A percentile compares a stretch with the other conserved stretches of the same genome.
Conservation (phyloP, 2,329 filamentous ascomycete genomes). For the Thielaviopsis ethacetica region DNA sequence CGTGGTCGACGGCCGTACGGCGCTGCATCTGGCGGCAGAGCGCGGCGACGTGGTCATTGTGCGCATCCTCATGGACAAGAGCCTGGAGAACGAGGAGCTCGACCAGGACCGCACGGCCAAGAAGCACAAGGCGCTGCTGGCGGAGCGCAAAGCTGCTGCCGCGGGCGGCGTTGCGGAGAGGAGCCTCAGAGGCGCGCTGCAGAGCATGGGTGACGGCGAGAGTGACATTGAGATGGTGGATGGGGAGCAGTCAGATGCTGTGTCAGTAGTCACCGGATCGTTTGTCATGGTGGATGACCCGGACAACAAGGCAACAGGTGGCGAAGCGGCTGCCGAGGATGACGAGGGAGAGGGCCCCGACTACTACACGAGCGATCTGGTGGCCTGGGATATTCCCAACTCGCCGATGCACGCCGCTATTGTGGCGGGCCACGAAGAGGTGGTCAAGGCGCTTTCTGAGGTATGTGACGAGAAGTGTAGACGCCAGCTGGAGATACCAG, state of each 20-base stretch:
- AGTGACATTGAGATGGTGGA: slow-evolving; percentile 32
- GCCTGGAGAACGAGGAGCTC: slow-evolving; percentile 54
- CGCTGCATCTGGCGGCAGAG: slow-evolving; percentile 65
- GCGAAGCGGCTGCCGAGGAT: slow-evolving; percentile 34
- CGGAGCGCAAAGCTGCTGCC: background rate
- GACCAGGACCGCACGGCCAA: slow-evolving; percentile 42
- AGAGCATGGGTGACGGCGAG: slow-evolving; percentile 16
- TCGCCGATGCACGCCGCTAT: slow-evolving; percentile 70
- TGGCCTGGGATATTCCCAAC: slow-evolving; percentile 64
- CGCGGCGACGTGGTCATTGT: slow-evolving; percentile 55
- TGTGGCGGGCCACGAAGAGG: slow-evolving; percentile 49
- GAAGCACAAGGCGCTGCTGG: slow-evolving; percentile 23
- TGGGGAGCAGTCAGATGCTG: slow-evolving; percentile 31
- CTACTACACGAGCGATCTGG: slow-evolving; percentile 59
- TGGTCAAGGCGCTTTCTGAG: slow-evolving; percentile 52
- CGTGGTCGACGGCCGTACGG: slow-evolving; percentile 63
- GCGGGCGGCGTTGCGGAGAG: background rate
- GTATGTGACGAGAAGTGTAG: slow-evolving; percentile 21
- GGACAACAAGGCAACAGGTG: slow-evolving; percentile 20
- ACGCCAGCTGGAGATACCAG: too few relatives aligned
- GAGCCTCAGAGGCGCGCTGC: background rate
- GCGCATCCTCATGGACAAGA: slow-evolving; percentile 55
- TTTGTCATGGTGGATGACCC: slow-evolving; percentile 50
- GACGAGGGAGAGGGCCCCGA: slow-evolving; percentile 51
- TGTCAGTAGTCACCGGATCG: slow-evolving; percentile 48